Evolutionary conservation across 306 rosid species (phyloP).

Genomic region (Sphenostylis stenocarpa): DNA sequence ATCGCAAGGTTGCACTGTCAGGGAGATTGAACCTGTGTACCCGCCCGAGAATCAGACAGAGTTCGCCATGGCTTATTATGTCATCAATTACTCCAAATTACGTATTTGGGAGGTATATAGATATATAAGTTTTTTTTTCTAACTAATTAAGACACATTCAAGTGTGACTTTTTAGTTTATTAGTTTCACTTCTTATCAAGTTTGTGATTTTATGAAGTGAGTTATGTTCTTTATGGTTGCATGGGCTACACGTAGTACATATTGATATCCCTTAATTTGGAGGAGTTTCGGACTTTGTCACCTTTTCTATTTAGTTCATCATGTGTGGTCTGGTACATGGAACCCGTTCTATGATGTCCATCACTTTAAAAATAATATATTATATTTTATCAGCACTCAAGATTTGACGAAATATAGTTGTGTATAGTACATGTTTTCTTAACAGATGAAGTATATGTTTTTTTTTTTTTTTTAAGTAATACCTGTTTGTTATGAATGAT

Average conservation of each 20-base stretch:
- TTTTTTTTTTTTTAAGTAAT: too few species aligned
- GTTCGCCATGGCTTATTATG: slow-evolving; percentile 80
- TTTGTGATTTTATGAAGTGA: not conserved
- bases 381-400: not conserved
- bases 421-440: too few species aligned
- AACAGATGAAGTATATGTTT: too few species aligned
- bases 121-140: too few species aligned
- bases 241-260: slow-evolving; percentile 15
- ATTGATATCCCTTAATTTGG: not conserved
- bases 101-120: slow-evolving; percentile 79
- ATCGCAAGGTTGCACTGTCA: slow-evolving; percentile 68
- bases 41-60: slow-evolving; percentile 78
- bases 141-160: too few species aligned
- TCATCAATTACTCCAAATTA: slow-evolving; percentile 87
- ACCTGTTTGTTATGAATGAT: not conserved
- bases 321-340: not conserved
- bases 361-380: not conserved
- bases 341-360: not conserved
- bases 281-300: not conserved
- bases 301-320: not conserved
- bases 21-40: slow-evolving; percentile 62
- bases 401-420: not conserved
- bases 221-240: not conserved
- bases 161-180: too few species aligned
- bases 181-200: not conserved